A percentile compares a stretch with the other conserved stretches of the same genome.
These are phyloP conservation scores for Mollisia scopiformis DNA, from an alignment of 2,329 filamentous ascomycete genomes.

Conservation along the genomic window DNA sequence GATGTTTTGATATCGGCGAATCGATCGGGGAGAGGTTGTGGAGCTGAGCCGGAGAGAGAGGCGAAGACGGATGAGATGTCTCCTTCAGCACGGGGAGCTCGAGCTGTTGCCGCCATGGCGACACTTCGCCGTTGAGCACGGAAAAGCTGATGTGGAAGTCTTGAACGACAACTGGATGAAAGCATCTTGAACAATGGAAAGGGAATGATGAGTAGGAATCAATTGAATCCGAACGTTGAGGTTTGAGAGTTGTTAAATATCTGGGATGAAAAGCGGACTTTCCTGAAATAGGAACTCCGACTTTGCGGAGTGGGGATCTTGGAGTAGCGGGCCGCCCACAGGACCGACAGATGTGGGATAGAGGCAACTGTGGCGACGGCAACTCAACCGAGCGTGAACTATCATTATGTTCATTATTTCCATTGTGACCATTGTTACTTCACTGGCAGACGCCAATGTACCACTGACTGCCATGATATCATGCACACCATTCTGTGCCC, in stretches of 20 bases:
- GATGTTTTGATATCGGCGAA: conserved; percentile 60
- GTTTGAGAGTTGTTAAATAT: neutral
- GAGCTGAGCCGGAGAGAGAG: conserved; percentile 54
- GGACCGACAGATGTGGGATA: neutral
- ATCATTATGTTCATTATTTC: neutral
- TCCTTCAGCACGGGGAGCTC: conserved; percentile 44
- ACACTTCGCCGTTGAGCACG: neutral
- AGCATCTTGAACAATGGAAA: neutral
- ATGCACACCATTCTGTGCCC: neutral
- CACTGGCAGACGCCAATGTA: neutral
- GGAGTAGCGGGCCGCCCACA: neutral
- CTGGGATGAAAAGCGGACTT: neutral
- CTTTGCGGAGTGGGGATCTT: no score
- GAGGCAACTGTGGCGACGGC: neutral
- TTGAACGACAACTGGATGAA: neutral
- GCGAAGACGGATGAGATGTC: conserved; percentile 66
- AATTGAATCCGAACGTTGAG: no score
- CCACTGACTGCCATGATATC: neutral
- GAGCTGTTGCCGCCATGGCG: neutral
- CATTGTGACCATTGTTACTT: neutral
- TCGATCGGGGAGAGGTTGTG: conserved; percentile 52
- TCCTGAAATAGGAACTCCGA: neutral
- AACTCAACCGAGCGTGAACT: neutral
- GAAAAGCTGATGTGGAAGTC: neutral
- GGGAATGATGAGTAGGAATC: neutral